Conservation (phyloP, 2,329 filamentous ascomycete genomes). For the Aureobasidium subglaciale region DNA sequence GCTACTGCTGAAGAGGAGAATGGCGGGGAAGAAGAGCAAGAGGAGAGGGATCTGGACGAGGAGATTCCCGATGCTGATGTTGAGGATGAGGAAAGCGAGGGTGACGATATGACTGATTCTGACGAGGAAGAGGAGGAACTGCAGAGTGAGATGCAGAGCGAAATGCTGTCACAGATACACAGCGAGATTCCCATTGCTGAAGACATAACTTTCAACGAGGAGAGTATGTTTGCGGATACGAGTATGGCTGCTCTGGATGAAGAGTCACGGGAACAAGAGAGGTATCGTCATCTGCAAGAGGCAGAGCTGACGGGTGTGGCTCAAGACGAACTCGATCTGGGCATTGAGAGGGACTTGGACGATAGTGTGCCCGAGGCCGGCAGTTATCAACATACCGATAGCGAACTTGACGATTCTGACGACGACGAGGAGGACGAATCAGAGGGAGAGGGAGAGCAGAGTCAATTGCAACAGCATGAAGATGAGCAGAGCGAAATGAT, state of each 20-base stretch:
- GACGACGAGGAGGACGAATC: slow-evolving; percentile 10
- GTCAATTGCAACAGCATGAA: slow-evolving; percentile 18
- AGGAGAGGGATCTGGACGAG: slow-evolving; percentile 60
- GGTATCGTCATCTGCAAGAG: slow-evolving; percentile 40
- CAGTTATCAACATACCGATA: slow-evolving; percentile 49
- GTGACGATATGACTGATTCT: slow-evolving; percentile 52
- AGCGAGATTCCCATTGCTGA: slow-evolving; percentile 33
- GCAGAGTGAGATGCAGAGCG: slow-evolving; percentile 39
- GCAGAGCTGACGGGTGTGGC: slow-evolving; percentile 40
- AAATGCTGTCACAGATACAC: slow-evolving; percentile 33
- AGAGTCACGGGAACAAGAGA: slow-evolving; percentile 30
- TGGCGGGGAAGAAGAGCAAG: slow-evolving; percentile 60
- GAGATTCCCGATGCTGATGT: slow-evolving; percentile 51
- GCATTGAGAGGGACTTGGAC: slow-evolving; percentile 35
- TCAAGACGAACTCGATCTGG: slow-evolving; percentile 42
- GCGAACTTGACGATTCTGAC: slow-evolving; percentile 39
- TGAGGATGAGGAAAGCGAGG: slow-evolving; percentile 27
- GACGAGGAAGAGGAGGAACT: slow-evolving; percentile 46
- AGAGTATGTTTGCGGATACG: slow-evolving; percentile 39
- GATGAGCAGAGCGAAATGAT: not conserved
- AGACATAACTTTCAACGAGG: slow-evolving; percentile 49
- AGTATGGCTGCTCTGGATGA: slow-evolving; percentile 34
- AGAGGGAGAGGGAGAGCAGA: slow-evolving; percentile 24
- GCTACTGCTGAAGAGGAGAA: slow-evolving; percentile 37
- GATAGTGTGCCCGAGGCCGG: slow-evolving; percentile 47